phyloP scores from a whole-genome alignment of 495 filamentous ascomycete genomes.

The Schizothecium vesticola region DNA sequence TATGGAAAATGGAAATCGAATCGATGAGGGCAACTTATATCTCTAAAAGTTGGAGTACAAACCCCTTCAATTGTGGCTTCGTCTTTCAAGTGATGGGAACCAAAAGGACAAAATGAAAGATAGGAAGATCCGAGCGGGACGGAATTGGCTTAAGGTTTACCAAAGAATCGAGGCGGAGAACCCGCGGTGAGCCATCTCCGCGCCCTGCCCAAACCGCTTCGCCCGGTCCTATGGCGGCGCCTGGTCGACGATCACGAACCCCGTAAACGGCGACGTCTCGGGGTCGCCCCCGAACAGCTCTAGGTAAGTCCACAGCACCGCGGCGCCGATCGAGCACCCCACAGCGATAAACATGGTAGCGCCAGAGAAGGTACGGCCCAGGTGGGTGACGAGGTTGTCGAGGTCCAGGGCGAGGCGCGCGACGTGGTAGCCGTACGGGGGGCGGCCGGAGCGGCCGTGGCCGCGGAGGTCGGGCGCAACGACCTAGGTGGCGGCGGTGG shows the following conservation, averaged over 20 bases:
- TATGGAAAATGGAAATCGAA: too few relatives aligned
- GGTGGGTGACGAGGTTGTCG: slow-evolving; percentile 28
- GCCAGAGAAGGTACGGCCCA: slow-evolving; percentile 3
- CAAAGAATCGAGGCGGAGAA: too few relatives aligned
- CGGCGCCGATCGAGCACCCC: slow-evolving; percentile 43
- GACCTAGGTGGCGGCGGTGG: slow-evolving; percentile 27
- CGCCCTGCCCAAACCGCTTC: slow-evolving; percentile 22
- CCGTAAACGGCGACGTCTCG: slow-evolving; percentile 20
- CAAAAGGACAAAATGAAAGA: too few relatives aligned
- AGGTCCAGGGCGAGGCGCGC: slow-evolving; percentile 41
- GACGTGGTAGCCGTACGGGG: slow-evolving; percentile 38
- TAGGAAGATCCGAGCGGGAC: too few relatives aligned
- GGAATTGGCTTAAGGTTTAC: too few relatives aligned
- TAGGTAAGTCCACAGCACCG: slow-evolving; percentile 41
- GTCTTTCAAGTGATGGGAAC: too few relatives aligned
- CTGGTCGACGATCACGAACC: slow-evolving; percentile 43
- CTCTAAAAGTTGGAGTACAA: too few relatives aligned
- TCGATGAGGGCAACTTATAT: too few relatives aligned
- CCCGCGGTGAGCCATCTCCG: slow-evolving; percentile 27
- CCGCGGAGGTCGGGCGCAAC: slow-evolving; percentile 42
- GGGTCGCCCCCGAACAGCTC: slow-evolving; percentile 31
- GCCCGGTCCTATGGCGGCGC: slow-evolving; percentile 40
- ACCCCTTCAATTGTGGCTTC: too few relatives aligned
- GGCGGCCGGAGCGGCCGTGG: slow-evolving; percentile 34
- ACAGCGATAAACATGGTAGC: slow-evolving; percentile 28